Percentiles rank a stretch among this genome's conserved stretches.
Evolutionary conservation across 208 protist species (phyloP).

Genomic region (Leishmania martiniquensis): DNA sequence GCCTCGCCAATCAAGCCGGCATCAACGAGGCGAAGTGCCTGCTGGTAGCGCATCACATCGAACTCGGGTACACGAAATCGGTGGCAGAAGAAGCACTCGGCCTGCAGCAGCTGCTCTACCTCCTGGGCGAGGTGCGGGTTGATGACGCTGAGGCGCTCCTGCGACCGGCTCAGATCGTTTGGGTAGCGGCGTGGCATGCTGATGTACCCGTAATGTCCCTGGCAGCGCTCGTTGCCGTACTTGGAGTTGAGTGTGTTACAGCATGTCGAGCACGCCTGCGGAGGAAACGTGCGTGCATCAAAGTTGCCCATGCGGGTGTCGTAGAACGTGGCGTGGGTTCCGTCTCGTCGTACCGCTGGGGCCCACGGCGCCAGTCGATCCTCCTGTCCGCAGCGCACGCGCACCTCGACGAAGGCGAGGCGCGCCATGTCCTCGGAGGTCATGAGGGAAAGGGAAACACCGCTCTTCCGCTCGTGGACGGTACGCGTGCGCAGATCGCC

Average conservation of each 20-base stretch:
- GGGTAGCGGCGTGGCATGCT: conserved; percentile 83
- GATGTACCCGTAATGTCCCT: conserved; percentile 88
- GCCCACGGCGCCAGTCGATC: conserved; percentile 43
- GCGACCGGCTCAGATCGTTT: conserved; percentile 35
- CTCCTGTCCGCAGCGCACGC: conserved; percentile 68
- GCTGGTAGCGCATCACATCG: conserved; percentile 82
- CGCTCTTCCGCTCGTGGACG: conserved; percentile 60
- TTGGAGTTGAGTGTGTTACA: conserved; percentile 47
- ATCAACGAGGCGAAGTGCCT: conserved; percentile 80
- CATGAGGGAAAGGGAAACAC: conserved; percentile 83
- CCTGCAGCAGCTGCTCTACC: conserved; percentile 75
- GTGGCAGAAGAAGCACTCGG: conserved; percentile 91
- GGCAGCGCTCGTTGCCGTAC: conserved; percentile 88
- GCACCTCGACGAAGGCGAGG: conserved; percentile 83
- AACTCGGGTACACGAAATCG: conserved; percentile 73
- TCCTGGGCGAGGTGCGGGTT: conserved; percentile 86
- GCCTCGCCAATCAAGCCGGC: conserved; percentile 76
- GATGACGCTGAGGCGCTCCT: conserved; percentile 68
- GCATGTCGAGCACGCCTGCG: conserved; percentile 86
- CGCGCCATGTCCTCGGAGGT: conserved; percentile 82
- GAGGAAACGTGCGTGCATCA: conserved; percentile 66
- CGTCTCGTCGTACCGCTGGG: conserved; percentile 31
- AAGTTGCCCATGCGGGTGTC: conserved; percentile 93
- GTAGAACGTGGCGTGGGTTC: conserved; percentile 76
- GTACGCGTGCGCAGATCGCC: conserved; percentile 82